phyloP scores from a whole-genome alignment of 148 eudicot genomes.

The Chenopodium album region DNA sequence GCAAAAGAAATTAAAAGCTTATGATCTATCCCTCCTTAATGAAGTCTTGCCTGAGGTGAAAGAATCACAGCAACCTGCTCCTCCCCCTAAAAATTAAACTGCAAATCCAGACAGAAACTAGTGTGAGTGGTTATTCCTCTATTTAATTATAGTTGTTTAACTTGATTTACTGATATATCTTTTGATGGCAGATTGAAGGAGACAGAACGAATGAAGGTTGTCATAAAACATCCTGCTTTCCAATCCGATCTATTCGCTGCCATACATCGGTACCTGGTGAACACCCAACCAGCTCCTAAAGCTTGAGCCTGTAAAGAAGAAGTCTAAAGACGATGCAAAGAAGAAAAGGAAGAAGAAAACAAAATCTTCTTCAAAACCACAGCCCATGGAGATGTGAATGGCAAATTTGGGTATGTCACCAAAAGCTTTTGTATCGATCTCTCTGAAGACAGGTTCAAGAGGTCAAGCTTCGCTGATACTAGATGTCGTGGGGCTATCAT shows the following conservation, averaged over 20 bases:
- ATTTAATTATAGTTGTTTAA: background rate
- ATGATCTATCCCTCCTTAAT: conserved; percentile 70
- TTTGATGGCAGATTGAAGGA: conserved; percentile 62
- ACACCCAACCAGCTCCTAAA: conserved; percentile 65
- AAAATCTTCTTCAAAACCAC: conserved; percentile 42
- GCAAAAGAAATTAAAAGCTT: conserved; percentile 69
- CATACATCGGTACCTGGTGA: conserved; percentile 71
- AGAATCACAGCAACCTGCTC: conserved; percentile 33
- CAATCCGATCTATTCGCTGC: conserved; percentile 76
- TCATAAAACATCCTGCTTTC: conserved; percentile 56
- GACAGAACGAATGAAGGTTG: conserved; percentile 50
- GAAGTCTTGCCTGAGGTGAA: conserved; percentile 73
- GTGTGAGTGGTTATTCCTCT: conserved; percentile 49
- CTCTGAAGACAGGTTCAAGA: background rate
- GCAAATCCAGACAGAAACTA: conserved; percentile 66
- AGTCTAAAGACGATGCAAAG: conserved; percentile 38
- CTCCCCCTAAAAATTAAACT: conserved; percentile 41
- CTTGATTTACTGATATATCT: background rate
- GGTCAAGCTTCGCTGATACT: background rate
- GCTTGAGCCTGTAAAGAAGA: conserved; percentile 42
- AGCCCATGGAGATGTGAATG: conserved; percentile 64
- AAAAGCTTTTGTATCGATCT: background rate
- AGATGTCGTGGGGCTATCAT: background rate
- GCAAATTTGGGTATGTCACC: too few relatives aligned
- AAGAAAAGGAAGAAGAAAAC: conserved; percentile 59